Conservation (phyloP, 2,329 filamentous ascomycete genomes). For the Hypoxylon sp. region DNA sequence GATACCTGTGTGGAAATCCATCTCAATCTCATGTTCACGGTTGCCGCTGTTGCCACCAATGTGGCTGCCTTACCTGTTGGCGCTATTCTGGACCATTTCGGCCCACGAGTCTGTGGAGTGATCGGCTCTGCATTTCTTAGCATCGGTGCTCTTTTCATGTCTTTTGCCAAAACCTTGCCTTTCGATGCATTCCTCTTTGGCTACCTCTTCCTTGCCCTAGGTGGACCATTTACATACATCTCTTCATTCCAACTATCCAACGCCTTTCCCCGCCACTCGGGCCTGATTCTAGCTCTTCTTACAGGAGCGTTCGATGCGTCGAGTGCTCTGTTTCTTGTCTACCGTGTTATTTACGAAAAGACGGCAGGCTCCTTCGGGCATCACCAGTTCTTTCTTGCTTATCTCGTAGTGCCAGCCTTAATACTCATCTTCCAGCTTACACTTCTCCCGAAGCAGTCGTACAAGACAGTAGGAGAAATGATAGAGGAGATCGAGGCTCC, state of each 20-base stretch:
- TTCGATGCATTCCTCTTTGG: slow-evolving; percentile 83
- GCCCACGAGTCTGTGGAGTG: slow-evolving; percentile 82
- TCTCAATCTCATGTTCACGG: slow-evolving; percentile 93
- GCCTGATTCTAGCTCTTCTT: slow-evolving; percentile 83
- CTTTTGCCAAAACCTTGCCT: slow-evolving; percentile 73
- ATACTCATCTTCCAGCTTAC: slow-evolving; percentile 78
- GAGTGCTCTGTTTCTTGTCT: slow-evolving; percentile 82
- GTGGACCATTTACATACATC: slow-evolving; percentile 86
- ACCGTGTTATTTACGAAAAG: slow-evolving; percentile 78
- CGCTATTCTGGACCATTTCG: slow-evolving; percentile 85
- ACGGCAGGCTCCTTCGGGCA: slow-evolving; percentile 71
- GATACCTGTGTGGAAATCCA: slow-evolving; percentile 70
- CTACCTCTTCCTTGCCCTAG: slow-evolving; percentile 82
- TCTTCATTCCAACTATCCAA: slow-evolving; percentile 89
- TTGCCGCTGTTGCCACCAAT: slow-evolving; percentile 89
- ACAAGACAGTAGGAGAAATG: slow-evolving; percentile 89
- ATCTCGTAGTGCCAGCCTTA: slow-evolving; percentile 77
- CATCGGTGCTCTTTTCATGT: slow-evolving; percentile 79
- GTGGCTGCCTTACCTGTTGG: slow-evolving; percentile 88
- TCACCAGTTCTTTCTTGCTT: slow-evolving; percentile 78
- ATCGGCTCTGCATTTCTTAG: slow-evolving; percentile 78
- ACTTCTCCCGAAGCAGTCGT: slow-evolving; percentile 81
- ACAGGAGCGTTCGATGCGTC: slow-evolving; percentile 89
- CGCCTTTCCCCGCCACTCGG: slow-evolving; percentile 82
- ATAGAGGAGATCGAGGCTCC: slow-evolving; percentile 77